phyloP scores from a whole-genome alignment of 1,284 basidiomycete genomes.

The Cutaneotrichosporon arboriforme region DNA sequence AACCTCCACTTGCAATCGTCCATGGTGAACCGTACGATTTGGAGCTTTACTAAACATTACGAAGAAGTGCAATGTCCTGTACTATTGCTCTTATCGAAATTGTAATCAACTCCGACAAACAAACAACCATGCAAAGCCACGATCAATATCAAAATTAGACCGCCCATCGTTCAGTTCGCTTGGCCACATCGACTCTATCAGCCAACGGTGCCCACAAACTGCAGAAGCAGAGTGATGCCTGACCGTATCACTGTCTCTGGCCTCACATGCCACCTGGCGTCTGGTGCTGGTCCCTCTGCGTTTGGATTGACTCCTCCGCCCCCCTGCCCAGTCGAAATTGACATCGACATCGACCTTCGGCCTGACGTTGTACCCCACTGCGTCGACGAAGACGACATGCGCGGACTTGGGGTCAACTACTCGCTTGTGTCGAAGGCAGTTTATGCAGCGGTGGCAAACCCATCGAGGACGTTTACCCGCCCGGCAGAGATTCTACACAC shows the following conservation, averaged over 20 bases:
- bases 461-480: conserved; percentile 8
- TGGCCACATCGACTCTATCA: too few relatives aligned
- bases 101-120: too few relatives aligned
- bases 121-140: too few relatives aligned
- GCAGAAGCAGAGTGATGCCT: conserved; percentile 11
- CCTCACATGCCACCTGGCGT: conserved; percentile 38
- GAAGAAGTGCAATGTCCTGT: too few relatives aligned
- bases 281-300: conserved; percentile 43
- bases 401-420: conserved; percentile 47
- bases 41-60: too few relatives aligned
- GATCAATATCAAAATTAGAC: too few relatives aligned
- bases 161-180: too few relatives aligned
- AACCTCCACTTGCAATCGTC: too few relatives aligned
- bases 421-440: conserved; percentile 41
- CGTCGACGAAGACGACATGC: conserved; percentile 35
- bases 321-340: conserved; percentile 39
- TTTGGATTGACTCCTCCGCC: conserved; percentile 38
- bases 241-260: conserved; percentile 37
- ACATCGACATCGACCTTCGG: conserved; percentile 30
- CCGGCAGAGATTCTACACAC: conserved; percentile 27
- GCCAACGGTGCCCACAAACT: too few relatives aligned
- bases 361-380: conserved; percentile 31
- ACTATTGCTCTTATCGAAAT: too few relatives aligned
- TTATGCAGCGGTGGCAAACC: conserved; percentile 20
- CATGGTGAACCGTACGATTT: too few relatives aligned